phyloP scores from a whole-genome alignment of 2,329 filamentous ascomycete species.

The Venturia oleaginea region DNA sequence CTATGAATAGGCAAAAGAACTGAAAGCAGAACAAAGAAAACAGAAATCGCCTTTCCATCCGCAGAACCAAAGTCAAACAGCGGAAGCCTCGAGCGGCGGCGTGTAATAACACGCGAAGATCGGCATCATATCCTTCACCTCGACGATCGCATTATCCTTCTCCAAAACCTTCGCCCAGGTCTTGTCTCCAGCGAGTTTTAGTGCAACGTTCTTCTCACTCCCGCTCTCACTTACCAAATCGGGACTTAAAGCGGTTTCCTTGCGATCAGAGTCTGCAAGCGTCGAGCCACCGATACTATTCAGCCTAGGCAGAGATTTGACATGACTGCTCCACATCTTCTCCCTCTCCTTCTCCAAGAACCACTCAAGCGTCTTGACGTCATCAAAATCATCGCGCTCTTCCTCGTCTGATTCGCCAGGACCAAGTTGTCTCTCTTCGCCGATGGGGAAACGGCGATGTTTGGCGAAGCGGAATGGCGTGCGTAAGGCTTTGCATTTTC shows the following conservation, averaged over 20 bases:
- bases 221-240: neutral
- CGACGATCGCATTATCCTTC: neutral
- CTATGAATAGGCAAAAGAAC: too few species aligned
- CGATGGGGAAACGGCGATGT: slow-evolving; percentile 24
- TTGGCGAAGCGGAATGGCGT: slow-evolving; percentile 34
- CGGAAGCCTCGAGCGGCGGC: neutral
- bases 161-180: neutral
- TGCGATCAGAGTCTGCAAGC: neutral
- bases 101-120: slow-evolving; percentile 5
- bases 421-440: neutral
- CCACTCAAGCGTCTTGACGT: slow-evolving; percentile 3
- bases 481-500: slow-evolving; percentile 29
- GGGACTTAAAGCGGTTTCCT: neutral
- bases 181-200: neutral
- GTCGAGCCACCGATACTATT: neutral
- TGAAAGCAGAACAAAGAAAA: too few species aligned
- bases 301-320: neutral
- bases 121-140: neutral
- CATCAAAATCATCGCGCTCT: slow-evolving; percentile 9
- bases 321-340: neutral
- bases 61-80: neutral
- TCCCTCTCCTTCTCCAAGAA: slow-evolving; percentile 7
- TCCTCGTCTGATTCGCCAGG: slow-evolving; percentile 39
- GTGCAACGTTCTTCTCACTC: neutral
- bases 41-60: too few species aligned